Base-by-base conservation (phyloP, 1,284 basidiomycete species). In the Exobasidium rhododendri region DNA sequence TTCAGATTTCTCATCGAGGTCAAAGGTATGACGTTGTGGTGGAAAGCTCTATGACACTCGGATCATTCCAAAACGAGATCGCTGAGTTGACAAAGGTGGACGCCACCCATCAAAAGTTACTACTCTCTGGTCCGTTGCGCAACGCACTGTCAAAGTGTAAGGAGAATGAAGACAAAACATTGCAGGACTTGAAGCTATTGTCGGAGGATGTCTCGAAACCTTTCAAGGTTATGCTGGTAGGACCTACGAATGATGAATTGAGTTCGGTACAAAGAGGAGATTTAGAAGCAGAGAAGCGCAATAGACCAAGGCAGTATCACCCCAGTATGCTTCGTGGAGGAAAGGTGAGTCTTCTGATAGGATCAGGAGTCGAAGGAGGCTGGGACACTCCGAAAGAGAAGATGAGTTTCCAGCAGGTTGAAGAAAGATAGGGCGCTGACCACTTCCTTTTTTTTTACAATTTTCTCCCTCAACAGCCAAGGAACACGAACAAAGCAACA, bases 251-350 rank as follows among this genome's bases (percentile, higher is more conserved):
- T 14, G 47, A 60, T 10, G 71, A 73, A 55, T 61, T 73, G 5
- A 63, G 67, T 45, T 35, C 43, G 7, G n/a, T 63, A 29, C 35
- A 53, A n/a, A 26, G 52, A 49, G 22, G 46, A 17, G 59, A 62
- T 31, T 20, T 32, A 24, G 58, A 63, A 51, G 30, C 61, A 62
- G 11, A 51, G 65, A 51, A 57, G 49, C 40, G 62, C 51, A 66
- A 67, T 29, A 59, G 59, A 46, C 73, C 72, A 2, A 65, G 74
- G 2, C 46, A 66, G 4, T 67, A 71, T 32, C 75, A 77, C 53
- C 73, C 71, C 1, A 77, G 75, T 57, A 49, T 77, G 61, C 62
- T 77, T 29, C 61, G 60, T 7, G 67, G 69, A 14, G 58, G 65
- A 43, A 67, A 62, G 44, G 59, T 58, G 55, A 50, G 52, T n/a